Percentiles rank a stretch among this genome's conserved stretches.
These are phyloP conservation scores for Rhizopogon rudus DNA, from an alignment of 768 basidiomycete species.

Conservation along the genomic window DNA sequence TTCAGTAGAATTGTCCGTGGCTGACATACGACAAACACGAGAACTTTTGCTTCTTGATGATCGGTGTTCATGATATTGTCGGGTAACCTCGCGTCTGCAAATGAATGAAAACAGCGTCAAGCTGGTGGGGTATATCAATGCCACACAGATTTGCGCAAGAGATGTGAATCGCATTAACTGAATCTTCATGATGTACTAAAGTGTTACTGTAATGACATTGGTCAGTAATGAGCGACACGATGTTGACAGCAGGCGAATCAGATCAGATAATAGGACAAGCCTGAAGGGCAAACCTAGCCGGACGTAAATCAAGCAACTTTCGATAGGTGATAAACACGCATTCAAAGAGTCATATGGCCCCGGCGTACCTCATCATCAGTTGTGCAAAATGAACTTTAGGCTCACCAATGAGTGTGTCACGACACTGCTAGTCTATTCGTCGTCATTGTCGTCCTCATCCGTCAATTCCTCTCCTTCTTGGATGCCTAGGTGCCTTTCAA, in stretches of 20 bases:
- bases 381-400: slow-evolving; percentile 2
- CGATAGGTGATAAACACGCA: slow-evolving; percentile 30
- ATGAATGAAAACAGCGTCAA: not conserved
- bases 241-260: not conserved
- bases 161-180: not conserved
- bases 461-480: slow-evolving; percentile 83
- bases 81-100: not conserved
- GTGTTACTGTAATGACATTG: not conserved
- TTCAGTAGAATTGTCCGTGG: not conserved
- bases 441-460: slow-evolving; percentile 60
- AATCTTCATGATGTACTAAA: not conserved
- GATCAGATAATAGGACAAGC: not conserved
- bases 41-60: not conserved
- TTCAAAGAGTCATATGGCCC: slow-evolving; percentile 82
- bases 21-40: not conserved
- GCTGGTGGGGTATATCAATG: no score
- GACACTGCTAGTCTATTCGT: slow-evolving; percentile 20
- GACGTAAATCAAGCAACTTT: slow-evolving; percentile 57
- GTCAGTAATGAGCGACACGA: not conserved
- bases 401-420: slow-evolving; percentile 4
- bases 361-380: slow-evolving; percentile 56
- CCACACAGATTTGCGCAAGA: no score
- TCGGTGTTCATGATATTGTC: not conserved
- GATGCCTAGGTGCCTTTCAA: slow-evolving; percentile 56
- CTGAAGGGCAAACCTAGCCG: slow-evolving; percentile 34